Conservation (phyloP, 441 rosid species). For the Brassica balearica region DNA sequence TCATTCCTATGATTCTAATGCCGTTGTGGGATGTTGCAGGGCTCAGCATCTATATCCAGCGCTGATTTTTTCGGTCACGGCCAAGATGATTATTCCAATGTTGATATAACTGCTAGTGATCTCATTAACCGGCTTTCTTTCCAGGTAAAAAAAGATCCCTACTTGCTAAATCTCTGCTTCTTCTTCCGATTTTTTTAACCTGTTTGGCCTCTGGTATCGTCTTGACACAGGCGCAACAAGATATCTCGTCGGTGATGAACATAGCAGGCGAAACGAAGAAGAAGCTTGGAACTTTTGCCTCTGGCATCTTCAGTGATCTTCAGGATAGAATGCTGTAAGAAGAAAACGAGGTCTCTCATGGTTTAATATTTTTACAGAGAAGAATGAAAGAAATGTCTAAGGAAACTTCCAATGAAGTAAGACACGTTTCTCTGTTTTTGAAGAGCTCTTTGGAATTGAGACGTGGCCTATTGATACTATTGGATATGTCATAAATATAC, state of each 20-base stretch:
- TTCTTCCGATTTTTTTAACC: background rate
- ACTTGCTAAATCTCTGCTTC: background rate
- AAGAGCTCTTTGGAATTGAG: conserved; percentile 31
- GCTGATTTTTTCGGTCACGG: conserved; percentile 85
- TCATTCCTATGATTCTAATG: conserved; percentile 9
- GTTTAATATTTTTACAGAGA: conserved; percentile 21
- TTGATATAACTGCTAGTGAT: conserved; percentile 87
- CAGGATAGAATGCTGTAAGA: conserved; percentile 89
- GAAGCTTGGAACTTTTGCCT: conserved; percentile 89
- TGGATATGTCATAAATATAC: background rate
- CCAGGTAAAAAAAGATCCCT: conserved; percentile 59
- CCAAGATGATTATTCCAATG: conserved; percentile 50
- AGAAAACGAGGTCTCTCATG: conserved; percentile 33
- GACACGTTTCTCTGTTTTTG: conserved; percentile 11
- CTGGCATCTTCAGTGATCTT: conserved; percentile 78
- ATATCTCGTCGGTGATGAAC: conserved; percentile 83
- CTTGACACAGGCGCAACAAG: conserved; percentile 76
- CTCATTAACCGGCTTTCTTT: conserved; percentile 85
- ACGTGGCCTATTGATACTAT: conserved; percentile 5
- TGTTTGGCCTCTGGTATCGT: background rate
- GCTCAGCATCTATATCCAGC: conserved; percentile 89
- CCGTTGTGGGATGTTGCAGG: conserved; percentile 46
- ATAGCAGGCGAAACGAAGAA: conserved; percentile 98
- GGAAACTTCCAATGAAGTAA: conserved; percentile 32
- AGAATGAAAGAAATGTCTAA: background rate